These are phyloP conservation scores for Ulota crispa DNA, from an alignment of 225 moss, liverwort and hornwort genomes.

Conservation along the genomic window DNA sequence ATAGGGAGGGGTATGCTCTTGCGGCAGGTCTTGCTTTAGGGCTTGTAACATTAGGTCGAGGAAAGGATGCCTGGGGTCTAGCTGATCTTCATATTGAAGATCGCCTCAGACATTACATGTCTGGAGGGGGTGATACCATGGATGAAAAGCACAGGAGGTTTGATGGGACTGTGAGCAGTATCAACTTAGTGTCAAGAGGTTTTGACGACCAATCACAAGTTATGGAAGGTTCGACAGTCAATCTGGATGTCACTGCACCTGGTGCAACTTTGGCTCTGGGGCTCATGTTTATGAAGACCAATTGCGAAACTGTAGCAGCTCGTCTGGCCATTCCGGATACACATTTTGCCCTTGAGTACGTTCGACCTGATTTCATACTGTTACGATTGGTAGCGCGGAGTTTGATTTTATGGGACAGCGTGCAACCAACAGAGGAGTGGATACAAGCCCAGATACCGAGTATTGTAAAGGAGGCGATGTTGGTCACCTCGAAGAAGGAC, in stretches of 20 bases:
- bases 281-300: conserved; percentile 97
- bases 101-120: conserved; percentile 87
- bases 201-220: conserved; percentile 80
- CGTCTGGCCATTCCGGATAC: conserved; percentile 94
- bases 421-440: conserved; percentile 94
- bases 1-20: conserved; percentile 93
- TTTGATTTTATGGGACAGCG: conserved; percentile 93
- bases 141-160: conserved; percentile 86
- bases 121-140: conserved; percentile 83
- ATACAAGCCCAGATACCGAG: conserved; percentile 83
- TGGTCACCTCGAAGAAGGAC: conserved; percentile 44
- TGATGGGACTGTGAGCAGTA: conserved; percentile 60
- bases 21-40: conserved; percentile 96
- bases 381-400: conserved; percentile 89
- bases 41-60: conserved; percentile 91
- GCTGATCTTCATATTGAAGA: conserved; percentile 98
- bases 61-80: conserved; percentile 97
- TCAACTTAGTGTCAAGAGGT: conserved; percentile 58
- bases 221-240: conserved; percentile 94
- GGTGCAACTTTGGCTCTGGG: conserved; percentile 96
- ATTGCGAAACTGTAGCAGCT: conserved; percentile 85
- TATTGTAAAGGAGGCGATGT: conserved; percentile 79
- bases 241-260: conserved; percentile 98
- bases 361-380: conserved; percentile 94
- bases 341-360: conserved; percentile 97